phyloP scores from a whole-genome alignment of 768 basidiomycete genomes.

The Daedalea quercina region DNA sequence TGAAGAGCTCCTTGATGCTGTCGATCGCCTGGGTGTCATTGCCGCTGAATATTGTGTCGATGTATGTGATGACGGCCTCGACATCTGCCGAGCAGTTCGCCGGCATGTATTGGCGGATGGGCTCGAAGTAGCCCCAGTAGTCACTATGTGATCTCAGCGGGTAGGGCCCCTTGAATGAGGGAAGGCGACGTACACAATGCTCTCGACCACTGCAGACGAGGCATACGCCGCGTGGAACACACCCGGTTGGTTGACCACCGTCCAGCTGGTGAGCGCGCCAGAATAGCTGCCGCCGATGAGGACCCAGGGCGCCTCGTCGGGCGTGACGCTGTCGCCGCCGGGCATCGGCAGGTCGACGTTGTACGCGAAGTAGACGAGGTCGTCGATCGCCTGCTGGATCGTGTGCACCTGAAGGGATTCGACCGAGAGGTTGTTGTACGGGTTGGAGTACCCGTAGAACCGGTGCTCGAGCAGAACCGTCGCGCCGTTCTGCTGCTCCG shows the following conservation, averaged over 20 bases:
- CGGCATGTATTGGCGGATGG: conserved; percentile 62
- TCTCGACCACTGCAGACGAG: conserved; percentile 60
- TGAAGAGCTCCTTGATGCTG: conserved; percentile 50
- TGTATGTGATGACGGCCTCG: conserved; percentile 50
- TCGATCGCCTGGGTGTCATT: conserved; percentile 42
- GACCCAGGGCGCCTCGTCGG: conserved; percentile 39
- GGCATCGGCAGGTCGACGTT: conserved; percentile 65
- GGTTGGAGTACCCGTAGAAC: conserved; percentile 74
- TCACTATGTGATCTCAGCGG: conserved; percentile 28
- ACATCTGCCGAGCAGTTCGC: conserved; percentile 70
- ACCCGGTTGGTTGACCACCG: conserved; percentile 59
- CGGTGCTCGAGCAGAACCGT: conserved; percentile 65
- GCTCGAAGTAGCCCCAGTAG: conserved; percentile 71
- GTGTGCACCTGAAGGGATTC: conserved; percentile 55
- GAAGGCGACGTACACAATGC: conserved; percentile 32
- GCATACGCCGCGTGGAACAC: conserved; percentile 62
- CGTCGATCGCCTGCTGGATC: conserved; percentile 69
- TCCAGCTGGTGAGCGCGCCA: conserved; percentile 49
- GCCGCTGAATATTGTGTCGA: conserved; percentile 49
- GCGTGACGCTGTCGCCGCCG: conserved; percentile 52
- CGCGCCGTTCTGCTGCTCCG: conserved; percentile 58
- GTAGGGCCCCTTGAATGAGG: neutral
- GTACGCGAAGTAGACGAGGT: conserved; percentile 62
- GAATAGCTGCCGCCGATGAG: conserved; percentile 38
- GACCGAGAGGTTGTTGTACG: conserved; percentile 50